Conservation (phyloP, 345 rosid genomes). For the Litchi chinensis region DNA sequence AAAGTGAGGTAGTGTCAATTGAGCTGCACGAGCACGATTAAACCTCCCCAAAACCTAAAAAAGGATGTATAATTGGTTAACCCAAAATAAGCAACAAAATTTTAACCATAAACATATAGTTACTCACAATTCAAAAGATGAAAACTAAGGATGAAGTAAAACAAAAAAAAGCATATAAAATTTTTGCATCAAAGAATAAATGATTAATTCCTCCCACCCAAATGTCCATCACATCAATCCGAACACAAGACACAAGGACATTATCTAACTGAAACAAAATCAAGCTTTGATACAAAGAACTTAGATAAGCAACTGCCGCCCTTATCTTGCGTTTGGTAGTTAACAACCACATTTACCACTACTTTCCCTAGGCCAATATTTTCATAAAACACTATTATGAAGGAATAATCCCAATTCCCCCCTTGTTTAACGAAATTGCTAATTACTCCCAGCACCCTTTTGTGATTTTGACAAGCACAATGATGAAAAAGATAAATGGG, state of each 20-base stretch:
- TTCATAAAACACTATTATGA: background rate
- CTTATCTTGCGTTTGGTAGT: background rate
- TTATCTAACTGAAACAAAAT: background rate
- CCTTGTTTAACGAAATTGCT: no score
- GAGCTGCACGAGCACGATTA: slow-evolving; percentile 86
- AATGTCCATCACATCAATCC: background rate
- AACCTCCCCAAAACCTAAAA: slow-evolving; percentile 66
- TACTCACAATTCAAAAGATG: background rate
- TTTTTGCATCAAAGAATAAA: background rate
- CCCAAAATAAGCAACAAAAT: background rate
- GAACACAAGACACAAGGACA: background rate
- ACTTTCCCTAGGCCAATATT: background rate
- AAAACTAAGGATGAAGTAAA: background rate
- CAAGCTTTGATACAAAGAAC: background rate
- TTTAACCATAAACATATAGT: background rate
- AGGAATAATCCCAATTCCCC: no score
- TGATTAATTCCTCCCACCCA: background rate
- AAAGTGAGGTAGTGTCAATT: slow-evolving; percentile 66
- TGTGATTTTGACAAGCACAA: no score
- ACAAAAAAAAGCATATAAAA: background rate
- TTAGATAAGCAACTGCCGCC: background rate
- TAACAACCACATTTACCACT: background rate
- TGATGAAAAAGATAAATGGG: no score
- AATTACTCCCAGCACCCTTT: no score
- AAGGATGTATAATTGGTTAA: background rate